phyloP scores from a whole-genome alignment of 768 basidiomycete species.

The Trametes gibbosa region DNA sequence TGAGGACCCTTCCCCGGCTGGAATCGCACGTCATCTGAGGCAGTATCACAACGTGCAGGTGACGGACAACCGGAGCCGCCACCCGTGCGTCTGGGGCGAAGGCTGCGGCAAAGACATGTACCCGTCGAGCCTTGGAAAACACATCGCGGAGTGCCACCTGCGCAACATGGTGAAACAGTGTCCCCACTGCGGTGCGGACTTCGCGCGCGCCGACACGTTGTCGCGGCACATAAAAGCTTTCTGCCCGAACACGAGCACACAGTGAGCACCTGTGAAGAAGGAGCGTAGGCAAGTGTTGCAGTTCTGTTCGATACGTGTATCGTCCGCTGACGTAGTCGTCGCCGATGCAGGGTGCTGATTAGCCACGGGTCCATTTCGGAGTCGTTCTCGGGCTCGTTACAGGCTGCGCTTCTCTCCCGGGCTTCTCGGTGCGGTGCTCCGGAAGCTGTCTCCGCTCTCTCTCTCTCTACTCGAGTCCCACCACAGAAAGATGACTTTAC shows the following conservation, averaged over 20 bases:
- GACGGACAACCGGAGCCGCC: constrained; percentile 15
- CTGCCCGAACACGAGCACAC: constrained; percentile 13
- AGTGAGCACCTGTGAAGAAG: not conserved
- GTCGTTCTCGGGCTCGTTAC: too few relatives aligned
- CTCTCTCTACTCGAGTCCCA: too few relatives aligned
- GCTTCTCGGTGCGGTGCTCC: too few relatives aligned
- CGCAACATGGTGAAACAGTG: constrained; percentile 17
- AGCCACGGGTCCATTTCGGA: too few relatives aligned
- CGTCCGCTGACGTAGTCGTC: not conserved
- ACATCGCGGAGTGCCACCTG: constrained; percentile 22
- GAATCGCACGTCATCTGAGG: constrained; percentile 20
- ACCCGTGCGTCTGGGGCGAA: constrained; percentile 9
- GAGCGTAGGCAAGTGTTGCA: not conserved
- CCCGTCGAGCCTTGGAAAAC: constrained; percentile 20
- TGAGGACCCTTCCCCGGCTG: constrained; percentile 16
- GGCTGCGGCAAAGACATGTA: constrained; percentile 21
- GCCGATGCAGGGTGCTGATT: not conserved
- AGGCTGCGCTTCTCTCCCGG: too few relatives aligned
- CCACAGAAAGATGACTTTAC: not conserved
- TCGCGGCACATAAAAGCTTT: constrained; percentile 23
- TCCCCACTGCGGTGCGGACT: constrained; percentile 17
- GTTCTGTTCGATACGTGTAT: not conserved
- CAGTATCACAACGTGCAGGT: constrained; percentile 16
- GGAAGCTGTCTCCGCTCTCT: too few relatives aligned
- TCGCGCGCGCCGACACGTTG: constrained; percentile 21